A percentile compares a stretch with the other conserved stretches of the same genome.
phyloP scores from a whole-genome alignment of 768 basidiomycete genomes.

The Lactarius quietus region DNA sequence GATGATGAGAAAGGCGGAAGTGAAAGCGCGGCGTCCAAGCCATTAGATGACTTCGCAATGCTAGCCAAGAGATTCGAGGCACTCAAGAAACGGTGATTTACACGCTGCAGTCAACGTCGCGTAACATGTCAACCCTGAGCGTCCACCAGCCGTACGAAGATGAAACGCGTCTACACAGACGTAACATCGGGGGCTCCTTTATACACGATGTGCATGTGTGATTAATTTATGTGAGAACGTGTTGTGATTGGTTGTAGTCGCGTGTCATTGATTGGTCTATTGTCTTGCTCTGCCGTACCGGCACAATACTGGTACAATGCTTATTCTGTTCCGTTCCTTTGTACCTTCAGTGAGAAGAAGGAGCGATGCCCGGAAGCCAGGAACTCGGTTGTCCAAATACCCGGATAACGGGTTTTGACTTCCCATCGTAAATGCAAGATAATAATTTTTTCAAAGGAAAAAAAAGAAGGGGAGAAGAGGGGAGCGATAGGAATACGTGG shows the following conservation, averaged over 20 bases:
- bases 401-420: conserved; percentile 2
- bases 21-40: conserved; percentile 31
- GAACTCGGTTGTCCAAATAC: conserved; percentile 3
- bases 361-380: neutral
- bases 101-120: neutral
- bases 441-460: neutral
- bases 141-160: neutral
- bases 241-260: neutral
- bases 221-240: neutral
- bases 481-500: conserved; percentile 1
- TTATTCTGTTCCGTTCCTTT: too few species aligned
- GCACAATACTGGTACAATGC: too few species aligned
- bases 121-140: conserved; percentile 1
- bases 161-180: neutral
- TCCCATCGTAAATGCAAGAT: neutral
- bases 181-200: neutral
- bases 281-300: neutral
- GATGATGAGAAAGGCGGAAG: conserved; percentile 34
- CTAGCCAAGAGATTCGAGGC: conserved; percentile 80
- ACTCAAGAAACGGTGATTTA: conserved; percentile 74
- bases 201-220: neutral
- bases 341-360: neutral
- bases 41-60: conserved; percentile 67
- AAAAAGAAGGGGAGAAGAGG: neutral
- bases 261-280: neutral